A percentile compares a stretch with the other conserved stretches of the same genome.
phyloP scores from a whole-genome alignment of 192 early-diverging fungal species.

The Mortierella claussenii region DNA sequence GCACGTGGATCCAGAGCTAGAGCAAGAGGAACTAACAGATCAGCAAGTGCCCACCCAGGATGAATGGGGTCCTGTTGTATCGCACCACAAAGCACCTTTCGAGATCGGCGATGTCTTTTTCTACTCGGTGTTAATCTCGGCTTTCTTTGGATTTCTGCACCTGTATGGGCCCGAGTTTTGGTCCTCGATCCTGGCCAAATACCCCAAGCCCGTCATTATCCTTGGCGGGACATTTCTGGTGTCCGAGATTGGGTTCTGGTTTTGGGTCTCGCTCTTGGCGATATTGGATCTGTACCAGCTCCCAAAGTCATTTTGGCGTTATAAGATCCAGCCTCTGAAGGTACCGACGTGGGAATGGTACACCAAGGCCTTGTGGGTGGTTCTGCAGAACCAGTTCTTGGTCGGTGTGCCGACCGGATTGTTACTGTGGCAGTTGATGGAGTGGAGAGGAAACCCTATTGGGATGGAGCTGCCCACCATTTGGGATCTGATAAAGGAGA shows the following conservation, averaged over 20 bases:
- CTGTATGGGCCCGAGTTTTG: constrained; percentile 39
- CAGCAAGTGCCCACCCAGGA: constrained; percentile 28
- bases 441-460: constrained; percentile 70
- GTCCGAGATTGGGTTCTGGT: constrained; percentile 44
- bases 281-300: constrained; percentile 45
- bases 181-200: constrained; percentile 38
- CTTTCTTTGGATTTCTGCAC: constrained; percentile 40
- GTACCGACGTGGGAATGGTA: constrained; percentile 63
- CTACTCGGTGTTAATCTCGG: constrained; percentile 27
- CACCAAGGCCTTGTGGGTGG: constrained; percentile 66
- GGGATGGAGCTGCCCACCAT: constrained; percentile 73
- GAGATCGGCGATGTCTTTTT: constrained; percentile 49
- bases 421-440: constrained; percentile 69
- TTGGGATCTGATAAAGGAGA: constrained; percentile 57
- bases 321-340: constrained; percentile 78
- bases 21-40: constrained; percentile 9
- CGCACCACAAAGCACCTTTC: constrained; percentile 34
- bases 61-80: constrained; percentile 36
- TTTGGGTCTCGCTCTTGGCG: constrained; percentile 41
- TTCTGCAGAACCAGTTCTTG: constrained; percentile 71
- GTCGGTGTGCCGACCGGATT: constrained; percentile 77
- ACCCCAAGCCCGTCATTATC: constrained; percentile 36
- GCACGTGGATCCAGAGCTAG: constrained; percentile 7
- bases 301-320: constrained; percentile 63
- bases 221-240: constrained; percentile 40